Evolutionary conservation across 2,329 filamentous ascomycete genomes (phyloP), one percentile per base, ranked within the genome.

Genomic region (Alternaria viburni): DNA sequence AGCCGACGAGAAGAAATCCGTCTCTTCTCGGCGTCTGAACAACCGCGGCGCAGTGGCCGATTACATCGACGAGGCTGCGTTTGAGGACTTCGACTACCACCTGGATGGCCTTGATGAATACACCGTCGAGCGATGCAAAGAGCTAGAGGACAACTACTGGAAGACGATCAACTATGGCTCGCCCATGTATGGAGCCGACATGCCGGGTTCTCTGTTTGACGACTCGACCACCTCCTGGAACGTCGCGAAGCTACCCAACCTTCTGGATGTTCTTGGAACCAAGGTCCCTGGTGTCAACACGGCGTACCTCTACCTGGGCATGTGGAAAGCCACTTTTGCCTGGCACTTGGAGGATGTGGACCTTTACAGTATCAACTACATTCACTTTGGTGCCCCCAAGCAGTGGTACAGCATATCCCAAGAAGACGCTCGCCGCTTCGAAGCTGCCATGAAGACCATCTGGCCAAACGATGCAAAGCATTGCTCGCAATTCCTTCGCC

Each of bases 331-430:
- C 12, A 98, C 96, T 0, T 99, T 99, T 79, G 96, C 96, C 9
- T 99, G 96, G 96, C 96, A 99, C 86, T 83, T 99, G 57, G 96
- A 99, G 79, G 96, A 99, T 78, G 95, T 99, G 45, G 96, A 99
- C 82, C 87, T 99, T 5, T 99, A 99, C 88, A 98, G 94, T 79
- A 99, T 99, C 86, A 99, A 99, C 83, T 99, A 97, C 79, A 93
- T 99, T 63, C 96, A 99, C 77, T 99, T 99, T 79, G 96, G 96
- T 58, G 96, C 96, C 2, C 96, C 96, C 0, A 99, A 99, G 81
- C 96, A 99, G 79, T 99, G 96, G 96, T 99, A 99, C 82, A 97
- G 94, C 80, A 98, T 99, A 69, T 97, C 95, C 1, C 96, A 98
- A 79, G 92, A 92, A 69, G 96, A 99, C 78, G 93, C 95, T 13